These are phyloP conservation scores for Trichoderma parareesei DNA, from an alignment of 495 filamentous ascomycete genomes.

Conservation along the genomic window DNA sequence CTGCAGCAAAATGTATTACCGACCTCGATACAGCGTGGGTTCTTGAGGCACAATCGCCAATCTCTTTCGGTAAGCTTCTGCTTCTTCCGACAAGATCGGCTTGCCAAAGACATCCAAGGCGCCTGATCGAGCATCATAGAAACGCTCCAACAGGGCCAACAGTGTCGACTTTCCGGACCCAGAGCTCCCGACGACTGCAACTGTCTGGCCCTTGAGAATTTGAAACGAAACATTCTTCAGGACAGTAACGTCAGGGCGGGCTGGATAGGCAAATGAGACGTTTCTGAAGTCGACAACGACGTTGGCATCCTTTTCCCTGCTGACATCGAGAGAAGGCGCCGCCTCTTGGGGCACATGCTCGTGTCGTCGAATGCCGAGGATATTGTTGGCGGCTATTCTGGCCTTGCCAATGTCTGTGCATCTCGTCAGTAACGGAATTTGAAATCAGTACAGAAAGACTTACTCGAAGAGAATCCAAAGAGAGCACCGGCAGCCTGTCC, in stretches of 20 bases:
- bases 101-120: constrained; percentile 46
- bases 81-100: not conserved
- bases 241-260: too few relatives aligned
- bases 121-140: constrained; percentile 74
- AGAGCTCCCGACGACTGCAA: constrained; percentile 72
- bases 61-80: not conserved
- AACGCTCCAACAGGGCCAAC: constrained; percentile 72
- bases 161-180: constrained; percentile 82
- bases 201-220: constrained; percentile 32
- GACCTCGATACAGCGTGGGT: constrained; percentile 5
- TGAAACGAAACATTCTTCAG: too few relatives aligned
- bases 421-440: too few relatives aligned
- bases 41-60: constrained; percentile 9
- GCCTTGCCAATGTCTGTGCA: too few relatives aligned
- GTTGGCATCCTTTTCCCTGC: not conserved
- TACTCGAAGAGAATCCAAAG: not conserved
- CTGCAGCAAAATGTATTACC: too few relatives aligned
- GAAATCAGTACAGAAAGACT: too few relatives aligned
- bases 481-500: not conserved
- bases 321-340: too few relatives aligned
- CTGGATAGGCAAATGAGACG: not conserved
- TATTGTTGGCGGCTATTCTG: too few relatives aligned
- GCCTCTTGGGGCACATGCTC: too few relatives aligned
- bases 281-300: not conserved
- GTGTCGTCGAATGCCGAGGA: too few relatives aligned